Evolutionary conservation across 2,329 filamentous ascomycete genomes (phyloP), one percentile per base, ranked within the genome.

Genomic region (Hypoxylon sp.): DNA sequence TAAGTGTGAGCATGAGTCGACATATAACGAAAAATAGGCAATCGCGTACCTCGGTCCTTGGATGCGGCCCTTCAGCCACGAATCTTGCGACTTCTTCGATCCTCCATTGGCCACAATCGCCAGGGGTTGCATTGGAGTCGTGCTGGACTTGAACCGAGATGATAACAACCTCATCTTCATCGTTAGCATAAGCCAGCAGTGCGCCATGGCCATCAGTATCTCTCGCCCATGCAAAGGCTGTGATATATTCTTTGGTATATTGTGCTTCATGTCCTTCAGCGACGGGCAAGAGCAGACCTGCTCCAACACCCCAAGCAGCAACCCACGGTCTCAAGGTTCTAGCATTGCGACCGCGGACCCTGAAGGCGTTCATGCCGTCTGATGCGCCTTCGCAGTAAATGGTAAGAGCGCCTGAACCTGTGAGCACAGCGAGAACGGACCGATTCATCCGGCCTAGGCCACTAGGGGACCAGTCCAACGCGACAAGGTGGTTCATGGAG

Each of bases 391-490:
- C 86, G 16, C 86, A 86, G 46, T 87, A 83, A 14, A 85, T 77
- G 14, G 82, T 77, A 23, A 89, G 70, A 51, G 79, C 78, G 1
- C 87, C 87, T 1, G 80, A 81, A 7, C 83, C 84, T 0, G 83
- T 82, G 66, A 88, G 74, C 3, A 84, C 82, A 12, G 78, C 81
- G 32, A 89, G 76, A 4, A 87, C 81, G 0, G 86, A 81, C 1
- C 87, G 80, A 6, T 81, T 74, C 70, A 87, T 87, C 41, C 81
- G 80, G 1, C 87, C 86, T n/a, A 89, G 74, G 1, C 84, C 85
- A n/a, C 76, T 77, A 0, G 86, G 86, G n/a, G 86, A 88, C 87
- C 87, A 89, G 50, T 81, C 83, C 19, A 88, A 68, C 7, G 79
- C 76, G 12, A 87, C 80, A 14, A 85, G 81, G 69, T 88, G 86